These are phyloP conservation scores for Catunica adiposa DNA, from an alignment of 2,329 filamentous ascomycete genomes.

Conservation along the genomic window DNA sequence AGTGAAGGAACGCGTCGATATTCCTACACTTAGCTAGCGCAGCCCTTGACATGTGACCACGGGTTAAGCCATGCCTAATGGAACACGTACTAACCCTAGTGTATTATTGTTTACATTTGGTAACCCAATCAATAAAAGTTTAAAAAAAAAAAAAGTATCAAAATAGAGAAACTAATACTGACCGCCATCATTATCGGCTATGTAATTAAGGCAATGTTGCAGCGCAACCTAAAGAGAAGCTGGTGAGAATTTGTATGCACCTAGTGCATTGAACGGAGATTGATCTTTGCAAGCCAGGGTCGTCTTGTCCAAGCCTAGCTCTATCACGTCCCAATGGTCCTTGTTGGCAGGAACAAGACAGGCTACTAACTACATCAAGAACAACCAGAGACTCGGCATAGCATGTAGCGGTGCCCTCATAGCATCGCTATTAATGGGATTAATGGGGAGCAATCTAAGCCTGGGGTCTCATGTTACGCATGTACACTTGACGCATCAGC, in stretches of 20 bases:
- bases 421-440: not conserved
- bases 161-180: too few species aligned
- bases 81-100: not conserved
- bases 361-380: too few species aligned
- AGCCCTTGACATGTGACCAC: not conserved
- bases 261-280: not conserved
- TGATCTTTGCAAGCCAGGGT: not conserved
- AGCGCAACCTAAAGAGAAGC: not conserved
- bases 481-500: not conserved
- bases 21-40: not conserved
- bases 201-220: too few species aligned
- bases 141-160: too few species aligned
- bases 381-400: too few species aligned
- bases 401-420: not conserved
- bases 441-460: not conserved
- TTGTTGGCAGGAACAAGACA: too few species aligned
- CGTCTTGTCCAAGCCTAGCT: too few species aligned
- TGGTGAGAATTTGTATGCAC: not conserved
- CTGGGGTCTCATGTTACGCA: not conserved
- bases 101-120: not conserved
- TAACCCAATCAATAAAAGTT: too few species aligned
- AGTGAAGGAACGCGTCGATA: not conserved
- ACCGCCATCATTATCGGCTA: too few species aligned
- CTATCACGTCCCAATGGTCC: too few species aligned
- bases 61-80: not conserved